Percentiles rank a stretch among this genome's conserved stretches.
These are phyloP conservation scores for Fusarium verrucosum DNA, from an alignment of 2,329 filamentous ascomycete species.

Conservation along the genomic window DNA sequence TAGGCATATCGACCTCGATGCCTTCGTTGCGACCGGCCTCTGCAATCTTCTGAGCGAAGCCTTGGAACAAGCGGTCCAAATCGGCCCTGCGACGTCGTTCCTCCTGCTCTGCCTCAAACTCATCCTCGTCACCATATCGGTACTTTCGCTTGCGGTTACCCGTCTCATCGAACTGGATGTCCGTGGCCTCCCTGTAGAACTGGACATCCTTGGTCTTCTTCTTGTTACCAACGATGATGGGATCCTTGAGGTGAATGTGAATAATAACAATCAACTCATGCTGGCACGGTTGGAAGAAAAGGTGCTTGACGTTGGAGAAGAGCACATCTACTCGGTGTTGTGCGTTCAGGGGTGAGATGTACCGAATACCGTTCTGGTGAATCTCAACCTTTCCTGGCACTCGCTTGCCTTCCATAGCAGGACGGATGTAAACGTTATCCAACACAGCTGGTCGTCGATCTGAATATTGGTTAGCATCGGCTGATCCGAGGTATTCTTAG, in stretches of 20 bases:
- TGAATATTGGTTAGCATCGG: conserved; percentile 57
- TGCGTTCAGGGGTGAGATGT: conserved; percentile 81
- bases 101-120: conserved; percentile 98
- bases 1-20: conserved; percentile 94
- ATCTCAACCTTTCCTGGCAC: conserved; percentile 96
- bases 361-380: conserved; percentile 98
- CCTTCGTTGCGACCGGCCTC: conserved; percentile 92
- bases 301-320: conserved; percentile 97
- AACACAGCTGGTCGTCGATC: conserved; percentile 89
- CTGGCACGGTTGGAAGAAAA: conserved; percentile 98
- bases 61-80: conserved; percentile 94
- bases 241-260: conserved; percentile 96
- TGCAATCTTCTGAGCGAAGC: conserved; percentile 96
- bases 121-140: conserved; percentile 96
- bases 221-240: conserved; percentile 95
- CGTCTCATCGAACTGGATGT: conserved; percentile 98
- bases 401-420: conserved; percentile 95
- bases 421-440: conserved; percentile 94
- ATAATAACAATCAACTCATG: conserved; percentile 98
- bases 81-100: conserved; percentile 90
- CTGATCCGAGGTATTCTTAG: not conserved
- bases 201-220: conserved; percentile 99
- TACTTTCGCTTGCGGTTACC: conserved; percentile 98
- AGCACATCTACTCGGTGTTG: conserved; percentile 90
- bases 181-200: conserved; percentile 96